A percentile compares a stretch with the other conserved stretches of the same genome.
These are phyloP conservation scores for Schoenoplectus tabernaemontani DNA, from an alignment of 202 grass and related monocot species.

Conservation along the genomic window DNA sequence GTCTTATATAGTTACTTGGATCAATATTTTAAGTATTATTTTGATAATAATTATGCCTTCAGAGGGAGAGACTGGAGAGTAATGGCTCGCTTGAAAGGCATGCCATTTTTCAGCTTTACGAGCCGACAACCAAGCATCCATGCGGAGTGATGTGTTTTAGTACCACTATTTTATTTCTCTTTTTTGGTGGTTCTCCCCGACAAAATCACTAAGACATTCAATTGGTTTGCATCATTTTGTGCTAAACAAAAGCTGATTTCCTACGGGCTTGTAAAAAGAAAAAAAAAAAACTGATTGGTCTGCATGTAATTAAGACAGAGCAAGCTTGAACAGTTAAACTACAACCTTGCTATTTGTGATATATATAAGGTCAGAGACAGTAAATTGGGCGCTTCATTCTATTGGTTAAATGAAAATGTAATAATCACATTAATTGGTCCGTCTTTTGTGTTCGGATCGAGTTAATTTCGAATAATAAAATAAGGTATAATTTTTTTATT, in stretches of 20 bases:
- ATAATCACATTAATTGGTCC: too few relatives aligned
- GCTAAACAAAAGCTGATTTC: neutral
- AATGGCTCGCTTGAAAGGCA: slow-evolving; percentile 1
- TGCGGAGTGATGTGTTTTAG: neutral
- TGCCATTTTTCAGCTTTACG: neutral
- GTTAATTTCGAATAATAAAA: too few relatives aligned
- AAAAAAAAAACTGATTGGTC: neutral
- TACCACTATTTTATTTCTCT: neutral
- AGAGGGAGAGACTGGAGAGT: neutral
- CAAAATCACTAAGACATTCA: neutral
- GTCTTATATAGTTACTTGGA: slow-evolving; percentile 1
- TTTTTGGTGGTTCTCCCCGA: neutral
- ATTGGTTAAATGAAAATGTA: too few relatives aligned
- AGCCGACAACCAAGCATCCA: neutral
- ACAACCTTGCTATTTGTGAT: too few relatives aligned
- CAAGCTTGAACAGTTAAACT: too few relatives aligned
- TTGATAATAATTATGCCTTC: neutral
- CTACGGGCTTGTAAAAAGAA: too few relatives aligned
- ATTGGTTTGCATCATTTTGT: neutral
- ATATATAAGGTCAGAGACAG: too few relatives aligned
- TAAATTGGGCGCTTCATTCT: too few relatives aligned
- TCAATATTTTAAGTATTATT: neutral
- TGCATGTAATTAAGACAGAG: neutral
- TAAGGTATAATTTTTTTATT: too few relatives aligned
- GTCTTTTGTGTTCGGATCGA: too few relatives aligned